Percentiles rank a stretch among this genome's conserved stretches.
Evolutionary conservation across 2,329 filamentous ascomycete genomes (phyloP).

Genomic region (Sarocladium kiliense): DNA sequence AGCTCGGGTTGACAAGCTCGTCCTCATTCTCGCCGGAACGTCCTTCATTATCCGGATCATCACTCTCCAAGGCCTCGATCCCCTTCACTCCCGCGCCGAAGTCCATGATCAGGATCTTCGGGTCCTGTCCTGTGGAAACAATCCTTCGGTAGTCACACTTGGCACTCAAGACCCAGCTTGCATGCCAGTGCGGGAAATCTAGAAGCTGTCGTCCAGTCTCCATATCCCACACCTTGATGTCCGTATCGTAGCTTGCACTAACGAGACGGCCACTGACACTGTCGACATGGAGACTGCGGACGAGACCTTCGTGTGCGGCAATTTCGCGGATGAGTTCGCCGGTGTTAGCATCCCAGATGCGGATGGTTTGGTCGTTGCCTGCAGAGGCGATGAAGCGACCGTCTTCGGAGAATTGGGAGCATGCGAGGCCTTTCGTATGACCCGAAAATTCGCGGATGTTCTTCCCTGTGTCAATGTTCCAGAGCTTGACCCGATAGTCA

Average conservation of each 20-base stretch:
- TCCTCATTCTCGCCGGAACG: neutral
- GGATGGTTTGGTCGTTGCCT: slow-evolving; percentile 92
- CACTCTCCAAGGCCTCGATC: slow-evolving; percentile 53
- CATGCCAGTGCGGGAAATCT: slow-evolving; percentile 90
- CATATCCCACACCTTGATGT: slow-evolving; percentile 92
- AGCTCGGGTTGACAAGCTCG: no score
- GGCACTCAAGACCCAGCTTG: slow-evolving; percentile 92
- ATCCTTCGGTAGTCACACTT: slow-evolving; percentile 95
- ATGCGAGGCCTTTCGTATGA: slow-evolving; percentile 89
- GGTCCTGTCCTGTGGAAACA: slow-evolving; percentile 90
- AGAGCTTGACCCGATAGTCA: slow-evolving; percentile 88
- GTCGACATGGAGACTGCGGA: slow-evolving; percentile 88
- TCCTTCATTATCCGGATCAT: neutral
- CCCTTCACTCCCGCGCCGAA: slow-evolving; percentile 64
- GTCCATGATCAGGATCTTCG: slow-evolving; percentile 88
- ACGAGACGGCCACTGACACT: slow-evolving; percentile 79
- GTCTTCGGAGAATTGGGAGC: slow-evolving; percentile 93
- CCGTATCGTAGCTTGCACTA: slow-evolving; percentile 90
- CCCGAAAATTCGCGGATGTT: slow-evolving; percentile 86
- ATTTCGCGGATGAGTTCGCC: slow-evolving; percentile 78
- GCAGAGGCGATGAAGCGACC: slow-evolving; percentile 90
- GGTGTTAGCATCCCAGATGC: slow-evolving; percentile 91
- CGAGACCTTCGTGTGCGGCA: slow-evolving; percentile 76
- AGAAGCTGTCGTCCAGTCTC: slow-evolving; percentile 72
- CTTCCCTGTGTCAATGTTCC: slow-evolving; percentile 86